Percentiles rank a stretch among this genome's conserved stretches.
Conservation (phyloP, 495 filamentous ascomycete species). For the Penicillium malachiteum region DNA sequence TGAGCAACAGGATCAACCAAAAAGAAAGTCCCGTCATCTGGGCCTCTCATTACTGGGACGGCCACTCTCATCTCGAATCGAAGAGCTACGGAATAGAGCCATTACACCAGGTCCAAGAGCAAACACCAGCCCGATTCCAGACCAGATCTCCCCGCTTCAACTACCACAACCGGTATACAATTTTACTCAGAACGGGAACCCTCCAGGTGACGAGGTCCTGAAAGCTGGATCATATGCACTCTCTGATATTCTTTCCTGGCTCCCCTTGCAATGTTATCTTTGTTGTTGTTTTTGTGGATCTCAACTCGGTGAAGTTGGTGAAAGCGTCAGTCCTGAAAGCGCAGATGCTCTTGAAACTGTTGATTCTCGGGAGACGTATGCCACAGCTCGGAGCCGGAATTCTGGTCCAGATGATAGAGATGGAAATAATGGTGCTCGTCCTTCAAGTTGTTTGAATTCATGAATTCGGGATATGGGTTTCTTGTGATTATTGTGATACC, state of each 20-base stretch:
- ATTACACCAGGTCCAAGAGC: background rate
- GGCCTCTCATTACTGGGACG: slow-evolving; percentile 8
- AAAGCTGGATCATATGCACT: background rate
- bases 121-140: background rate
- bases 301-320: too few relatives aligned
- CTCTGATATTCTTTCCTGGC: slow-evolving; percentile 6
- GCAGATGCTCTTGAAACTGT: slow-evolving; percentile 12
- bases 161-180: background rate
- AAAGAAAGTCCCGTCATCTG: background rate
- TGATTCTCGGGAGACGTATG: slow-evolving; percentile 29
- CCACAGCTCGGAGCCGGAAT: slow-evolving; percentile 26
- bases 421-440: background rate
- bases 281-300: slow-evolving; percentile 14
- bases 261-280: slow-evolving; percentile 15
- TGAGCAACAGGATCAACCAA: background rate
- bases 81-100: background rate
- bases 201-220: background rate
- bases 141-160: background rate
- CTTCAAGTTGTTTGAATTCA: too few relatives aligned
- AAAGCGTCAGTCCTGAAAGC: background rate
- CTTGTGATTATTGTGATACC: too few relatives aligned
- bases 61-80: background rate
- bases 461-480: too few relatives aligned
- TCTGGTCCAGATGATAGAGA: slow-evolving; percentile 1
- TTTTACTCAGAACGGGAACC: background rate